Base-by-base conservation (phyloP, 805 yeast genomes). In the Ogataea kodamae region DNA sequence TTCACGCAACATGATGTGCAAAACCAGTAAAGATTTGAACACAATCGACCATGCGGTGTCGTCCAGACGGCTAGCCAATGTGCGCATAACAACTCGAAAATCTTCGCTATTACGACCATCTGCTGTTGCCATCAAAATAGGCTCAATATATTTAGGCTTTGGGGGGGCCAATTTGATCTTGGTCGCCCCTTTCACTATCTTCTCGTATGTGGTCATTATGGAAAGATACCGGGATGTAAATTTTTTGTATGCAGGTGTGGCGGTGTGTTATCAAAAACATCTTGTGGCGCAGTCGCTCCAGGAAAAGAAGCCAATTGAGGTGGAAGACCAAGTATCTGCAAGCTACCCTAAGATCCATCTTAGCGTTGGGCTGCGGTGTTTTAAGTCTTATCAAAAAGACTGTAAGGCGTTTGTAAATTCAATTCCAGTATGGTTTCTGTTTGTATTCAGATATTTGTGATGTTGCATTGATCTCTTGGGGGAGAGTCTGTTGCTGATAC, bases 81-180 rank as follows among this genome's bases (percentile, higher is more conserved):
- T 68, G 30, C 70, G 66, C 77, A 89, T 78, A 22, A 89, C 80
- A 13, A 78, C 74, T 39, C 67, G 67, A 50, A 90, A 78, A 45
- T 84, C 73, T 12, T 72, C 78, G 25, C 52, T 46, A 17, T 50
- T 47, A 40, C 64, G 70, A 19, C 72, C 72, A 31, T 68, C 67
- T 30, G 72, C 69, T 2, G 88, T 81, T 18, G 82, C 69, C 68
- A 78, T 70, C 19, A 92, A 68, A 33, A 92, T 86, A 1, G 97
- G 97, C 63, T 90, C 97, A 33, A 92, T 78, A 56, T 92, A 92
- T 59, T 92, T 92, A 22, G 94, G 82, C 62, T 92, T 92, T 5
- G 98, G 98, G n/a, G 97, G 96, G 8, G 97, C 97, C 64, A 86
- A 74, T 48, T 79, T 79, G 20, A 78, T 69, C 57, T 79, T 79